Evolutionary conservation across 495 filamentous ascomycete genomes (phyloP), one percentile per base, ranked within the genome.

Genomic region (Penicillium bialowiezense): DNA sequence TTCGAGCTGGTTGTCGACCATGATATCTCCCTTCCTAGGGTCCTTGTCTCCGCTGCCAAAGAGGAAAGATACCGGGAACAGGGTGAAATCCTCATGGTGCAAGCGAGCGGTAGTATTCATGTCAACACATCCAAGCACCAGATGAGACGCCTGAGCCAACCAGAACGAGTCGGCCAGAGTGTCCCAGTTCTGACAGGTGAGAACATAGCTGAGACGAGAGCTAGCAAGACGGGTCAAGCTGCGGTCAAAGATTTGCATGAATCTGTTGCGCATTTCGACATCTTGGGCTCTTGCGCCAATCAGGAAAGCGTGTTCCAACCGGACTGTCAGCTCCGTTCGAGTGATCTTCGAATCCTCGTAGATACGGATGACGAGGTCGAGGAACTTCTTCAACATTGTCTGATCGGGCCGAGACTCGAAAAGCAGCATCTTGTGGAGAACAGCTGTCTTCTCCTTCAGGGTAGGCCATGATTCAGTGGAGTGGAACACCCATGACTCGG

Each of bases 331-430:
- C 67, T 99, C 95, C 0, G 95, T 96, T 39, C 92, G 80, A 1
- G 90, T 90, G 56, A 99, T 92, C 68, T 91, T 95, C 0, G 88
- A 87, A 58, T 97, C 91, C 54, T 99, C 95, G 57, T 99, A 99
- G 31, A 99, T 96, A 33, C 91, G 83, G 52, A 97, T 96, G 15
- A 99, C 91, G 32, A 99, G 80, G 40, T 99, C 87, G 32, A 99
- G 78, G 75, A 97, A 99, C 61, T 89, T 89, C 56, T 83, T 89
- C 32, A 97, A 72, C 71, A 97, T 84, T 0, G 87, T 86, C 24
- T 82, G 82, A 64, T 97, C 91, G 9, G 77, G 65, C 18, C 91
- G 80, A 41, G 86, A 80, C 63, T 99, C 95, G 50, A 99, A 97
- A 0, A 90, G 82, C 32, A 97, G 71, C 95, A 99, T 99, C 69